Percentiles rank a stretch among this genome's conserved stretches.
Conservation (phyloP, 768 basidiomycete genomes). For the Mrakia gelida region DNA sequence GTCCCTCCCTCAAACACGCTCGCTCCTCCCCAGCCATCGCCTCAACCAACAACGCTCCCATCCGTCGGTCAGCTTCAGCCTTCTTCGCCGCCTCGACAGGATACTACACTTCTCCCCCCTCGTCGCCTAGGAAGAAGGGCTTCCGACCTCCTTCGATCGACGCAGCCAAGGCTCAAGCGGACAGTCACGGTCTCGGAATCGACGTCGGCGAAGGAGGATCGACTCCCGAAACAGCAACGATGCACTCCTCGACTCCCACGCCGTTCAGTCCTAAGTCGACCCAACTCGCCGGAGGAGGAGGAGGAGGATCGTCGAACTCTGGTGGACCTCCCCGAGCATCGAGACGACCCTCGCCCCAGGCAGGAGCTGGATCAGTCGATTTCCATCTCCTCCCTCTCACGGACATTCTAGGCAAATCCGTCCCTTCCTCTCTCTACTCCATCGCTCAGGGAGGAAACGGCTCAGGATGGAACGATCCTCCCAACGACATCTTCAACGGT, state of each 20-base stretch:
- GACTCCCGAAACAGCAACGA: not conserved
- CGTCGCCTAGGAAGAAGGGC: conserved; percentile 12
- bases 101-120: conserved; percentile 13
- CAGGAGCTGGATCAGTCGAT: conserved; percentile 18
- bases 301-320: not conserved
- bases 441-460: not conserved
- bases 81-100: not conserved
- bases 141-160: not conserved
- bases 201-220: not conserved
- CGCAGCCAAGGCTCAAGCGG: not conserved
- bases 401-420: conserved; percentile 19
- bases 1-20: conserved; percentile 14
- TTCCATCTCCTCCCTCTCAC: conserved; percentile 28
- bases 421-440: not conserved
- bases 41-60: not conserved
- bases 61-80: conserved; percentile 1
- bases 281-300: not conserved
- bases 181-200: not conserved
- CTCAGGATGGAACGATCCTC: conserved; percentile 28
- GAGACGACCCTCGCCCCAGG: not conserved
- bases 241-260: not conserved
- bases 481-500: conserved; percentile 3
- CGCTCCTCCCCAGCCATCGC: conserved; percentile 19
- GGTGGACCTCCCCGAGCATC: conserved; percentile 15
- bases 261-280: not conserved